Base-by-base conservation (phyloP, 78 protist species). In the Pelomyxa schiedti region DNA sequence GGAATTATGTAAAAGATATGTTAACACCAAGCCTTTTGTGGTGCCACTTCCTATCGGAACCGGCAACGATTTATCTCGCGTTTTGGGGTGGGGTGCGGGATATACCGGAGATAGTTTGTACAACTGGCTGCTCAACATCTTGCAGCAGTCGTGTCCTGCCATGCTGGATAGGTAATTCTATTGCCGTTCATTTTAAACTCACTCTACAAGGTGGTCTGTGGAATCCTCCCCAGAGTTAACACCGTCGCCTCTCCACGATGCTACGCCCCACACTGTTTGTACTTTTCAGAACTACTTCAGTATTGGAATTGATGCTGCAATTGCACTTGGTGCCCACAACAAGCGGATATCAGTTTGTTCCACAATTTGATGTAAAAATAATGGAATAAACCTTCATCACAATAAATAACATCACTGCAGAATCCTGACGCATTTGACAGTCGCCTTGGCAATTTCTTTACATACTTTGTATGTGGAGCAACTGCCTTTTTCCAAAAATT, bases 41-140 rank as follows among this genome's bases (percentile, higher is more conserved):
- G 86, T 78, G 1, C 68, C 88, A 4, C 66, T 92, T 2, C 93
- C 96, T 36, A 75, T 92, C 2, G 96, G 96, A 4, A 92, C 96
- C 1, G 96, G 96, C 39, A 92, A 92, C 70, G 96, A 92, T 42
- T 80, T 92, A n/a, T 86, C 96, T 22, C 87, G 96, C 37, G 40
- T 77, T 6, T 52, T 88, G 2, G 86, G 87, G 1, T 89, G 93
- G 96, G 93, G 96, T 8, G 80, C 78, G 1, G 93, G 96, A 0
- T 85, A 84, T 74, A 66, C 66, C 47, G 85, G 80, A 6, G 90
- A 79, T 26, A 58, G 63, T 28, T 80, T 78, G 36, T 86, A 87
- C 32, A 87, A 87, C 69, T 77, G 38, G 42, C 3, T 72, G 3
- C 41, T 72, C 26, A 2, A 3, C 35, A 52, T 22, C 32, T 22